Evolutionary conservation across 2,329 filamentous ascomycete species (phyloP), one percentile per base, ranked within the genome.

Genomic region (Cucurbitaria berberidis): DNA sequence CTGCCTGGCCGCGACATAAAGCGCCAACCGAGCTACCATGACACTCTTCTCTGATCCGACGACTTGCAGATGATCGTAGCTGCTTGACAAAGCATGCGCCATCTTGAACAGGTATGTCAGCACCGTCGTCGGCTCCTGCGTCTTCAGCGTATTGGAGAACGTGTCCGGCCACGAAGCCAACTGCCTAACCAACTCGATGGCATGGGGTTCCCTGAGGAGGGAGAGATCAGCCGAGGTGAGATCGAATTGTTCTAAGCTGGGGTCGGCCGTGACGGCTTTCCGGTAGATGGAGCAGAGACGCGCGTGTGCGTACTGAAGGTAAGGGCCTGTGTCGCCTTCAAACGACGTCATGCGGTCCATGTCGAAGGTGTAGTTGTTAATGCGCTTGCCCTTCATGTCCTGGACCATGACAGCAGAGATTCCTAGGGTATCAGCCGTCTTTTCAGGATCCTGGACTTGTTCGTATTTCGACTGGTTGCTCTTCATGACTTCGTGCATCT

Each of bases 401-500:
- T 98, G 93, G 18, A 96, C 91, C 92, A 98, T 98, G 71, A 98
- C 93, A 70, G 90, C 89, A 60, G 89, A 93, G 72, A 98, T 97
- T 59, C 93, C 95, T 3, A 98, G 84, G 10, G 85, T 91, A 78
- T 98, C 95, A 56, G 95, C 92, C 9, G 88, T 89, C 48, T 85
- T 84, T 48, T 86, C 87, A 0, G 93, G 93, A 74, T 98, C 82
- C 69, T 88, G 89, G 18, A 99, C 88, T 76, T 97, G 92, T 51
- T 86, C 79, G 77, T 98, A 99, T 81, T 99, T 99, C 70, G 84
- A 82, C 67, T 89, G 83, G 75, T 98, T 98, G 80, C 89, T 89
- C 76, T 81, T 86, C 95, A 99, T 99, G 45, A 96, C 91, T 57
- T 96, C 91, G 81, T 98, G 93, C 95, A 99, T 99, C 78, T 93